A percentile compares a stretch with the other conserved stretches of the same genome.
Evolutionary conservation across 2,329 filamentous ascomycete species (phyloP).

Genomic region (Penicillium sp.): DNA sequence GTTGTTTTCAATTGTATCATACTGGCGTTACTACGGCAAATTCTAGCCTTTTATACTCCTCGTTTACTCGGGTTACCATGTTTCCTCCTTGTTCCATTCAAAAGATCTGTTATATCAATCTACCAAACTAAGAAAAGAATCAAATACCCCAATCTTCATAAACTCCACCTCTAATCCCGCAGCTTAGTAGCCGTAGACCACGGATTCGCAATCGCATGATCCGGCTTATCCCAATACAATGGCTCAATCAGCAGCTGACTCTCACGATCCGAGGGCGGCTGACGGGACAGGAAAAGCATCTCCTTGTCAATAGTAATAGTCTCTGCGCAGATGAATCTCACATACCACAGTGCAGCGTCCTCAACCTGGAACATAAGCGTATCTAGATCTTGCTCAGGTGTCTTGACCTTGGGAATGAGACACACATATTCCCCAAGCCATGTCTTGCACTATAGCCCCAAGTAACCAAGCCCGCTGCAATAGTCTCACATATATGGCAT

Average conservation of each 20-base stretch:
- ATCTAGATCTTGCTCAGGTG: neutral
- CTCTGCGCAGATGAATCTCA: neutral
- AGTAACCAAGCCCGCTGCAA: neutral
- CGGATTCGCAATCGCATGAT: neutral
- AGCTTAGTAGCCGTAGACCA: neutral
- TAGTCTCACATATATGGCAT: neutral
- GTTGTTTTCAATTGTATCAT: neutral
- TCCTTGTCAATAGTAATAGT: neutral
- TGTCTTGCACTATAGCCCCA: neutral
- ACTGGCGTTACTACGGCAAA: constrained; percentile 1
- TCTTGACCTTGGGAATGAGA: neutral
- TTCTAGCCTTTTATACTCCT: neutral
- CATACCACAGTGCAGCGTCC: neutral
- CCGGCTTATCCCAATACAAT: neutral
- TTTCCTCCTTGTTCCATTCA: neutral
- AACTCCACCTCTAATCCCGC: neutral
- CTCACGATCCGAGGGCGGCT: neutral
- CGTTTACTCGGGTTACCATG: neutral
- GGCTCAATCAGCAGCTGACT: neutral
- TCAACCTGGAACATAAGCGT: neutral
- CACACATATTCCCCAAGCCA: neutral
- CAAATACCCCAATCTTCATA: neutral
- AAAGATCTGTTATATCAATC: neutral
- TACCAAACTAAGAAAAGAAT: neutral
- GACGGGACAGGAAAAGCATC: neutral